Evolutionary conservation across 805 yeast genomes (phyloP).

Genomic region (Diddensiella caesifluorescens): DNA sequence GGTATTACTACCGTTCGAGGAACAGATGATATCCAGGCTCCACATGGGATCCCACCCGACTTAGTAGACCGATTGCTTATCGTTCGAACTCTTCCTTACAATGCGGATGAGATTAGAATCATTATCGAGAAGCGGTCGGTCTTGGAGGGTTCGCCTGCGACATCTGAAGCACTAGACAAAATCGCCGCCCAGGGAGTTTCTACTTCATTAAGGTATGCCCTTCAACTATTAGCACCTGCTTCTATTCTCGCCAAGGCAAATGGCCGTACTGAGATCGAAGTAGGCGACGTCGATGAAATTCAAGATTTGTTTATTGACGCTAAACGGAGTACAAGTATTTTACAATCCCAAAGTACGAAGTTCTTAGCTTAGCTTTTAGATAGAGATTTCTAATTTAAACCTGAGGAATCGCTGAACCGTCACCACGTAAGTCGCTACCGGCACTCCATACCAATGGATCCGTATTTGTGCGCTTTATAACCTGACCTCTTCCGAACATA

Average conservation of each 20-base stretch:
- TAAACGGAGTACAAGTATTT: slow-evolving; percentile 66
- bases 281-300: slow-evolving; percentile 78
- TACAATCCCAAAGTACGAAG: slow-evolving; percentile 41
- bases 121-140: slow-evolving; percentile 79
- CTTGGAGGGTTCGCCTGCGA: slow-evolving; percentile 65
- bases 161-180: slow-evolving; percentile 63
- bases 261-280: slow-evolving; percentile 62
- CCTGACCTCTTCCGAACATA: slow-evolving; percentile 53
- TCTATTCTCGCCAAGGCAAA: slow-evolving; percentile 72
- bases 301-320: slow-evolving; percentile 81
- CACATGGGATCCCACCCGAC: slow-evolving; percentile 97
- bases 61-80: slow-evolving; percentile 85
- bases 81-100: slow-evolving; percentile 87
- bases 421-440: slow-evolving; percentile 82
- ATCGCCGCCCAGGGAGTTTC: slow-evolving; percentile 69
- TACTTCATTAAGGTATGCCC: slow-evolving; percentile 84
- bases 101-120: slow-evolving; percentile 69
- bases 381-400: slow-evolving; percentile 21
- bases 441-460: slow-evolving; percentile 52
- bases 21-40: slow-evolving; percentile 73
- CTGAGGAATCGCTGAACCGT: slow-evolving; percentile 66
- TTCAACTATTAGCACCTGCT: slow-evolving; percentile 87
- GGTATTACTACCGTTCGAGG: slow-evolving; percentile 92
- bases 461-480: slow-evolving; percentile 44
- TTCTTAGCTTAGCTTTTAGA: slow-evolving; percentile 24